These are phyloP conservation scores for Kodamaea sp. DNA, from an alignment of 1,139 yeast genomes.

Conservation along the genomic window DNA sequence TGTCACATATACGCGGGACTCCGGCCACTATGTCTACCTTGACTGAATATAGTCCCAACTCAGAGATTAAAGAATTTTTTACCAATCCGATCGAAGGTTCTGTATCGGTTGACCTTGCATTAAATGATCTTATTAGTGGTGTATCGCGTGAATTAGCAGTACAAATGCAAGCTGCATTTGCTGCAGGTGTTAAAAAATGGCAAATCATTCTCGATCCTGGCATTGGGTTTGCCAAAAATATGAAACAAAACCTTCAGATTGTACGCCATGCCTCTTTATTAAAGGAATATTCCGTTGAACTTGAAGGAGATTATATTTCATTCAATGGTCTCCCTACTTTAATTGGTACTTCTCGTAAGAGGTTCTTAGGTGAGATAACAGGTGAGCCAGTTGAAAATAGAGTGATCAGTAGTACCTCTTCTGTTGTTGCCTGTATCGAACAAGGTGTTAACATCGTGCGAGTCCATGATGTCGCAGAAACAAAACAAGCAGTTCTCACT, in stretches of 20 bases:
- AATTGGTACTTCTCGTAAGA: slow-evolving; percentile 85
- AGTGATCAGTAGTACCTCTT: slow-evolving; percentile 72
- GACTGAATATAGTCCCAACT: slow-evolving; percentile 50
- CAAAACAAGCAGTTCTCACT: slow-evolving; percentile 57
- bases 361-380: slow-evolving; percentile 75
- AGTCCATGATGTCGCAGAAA: slow-evolving; percentile 78
- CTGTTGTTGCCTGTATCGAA: slow-evolving; percentile 70
- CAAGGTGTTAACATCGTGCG: slow-evolving; percentile 79
- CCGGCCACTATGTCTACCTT: slow-evolving; percentile 68
- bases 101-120: slow-evolving; percentile 22
- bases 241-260: slow-evolving; percentile 62
- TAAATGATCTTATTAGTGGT: slow-evolving; percentile 38
- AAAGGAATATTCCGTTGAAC: slow-evolving; percentile 45
- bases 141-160: slow-evolving; percentile 62
- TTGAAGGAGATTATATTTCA: slow-evolving; percentile 30
- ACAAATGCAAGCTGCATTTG: slow-evolving; percentile 55
- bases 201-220: slow-evolving; percentile 94
- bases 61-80: slow-evolving; percentile 38
- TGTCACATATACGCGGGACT: slow-evolving; percentile 84
- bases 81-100: slow-evolving; percentile 27
- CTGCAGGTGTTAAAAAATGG: slow-evolving; percentile 76
- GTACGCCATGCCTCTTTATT: slow-evolving; percentile 56
- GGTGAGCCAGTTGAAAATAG: slow-evolving; percentile 45
- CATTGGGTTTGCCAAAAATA: slow-evolving; percentile 83
- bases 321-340: slow-evolving; percentile 61